Evolutionary conservation across 2,329 filamentous ascomycete species (phyloP), one percentile per base, ranked within the genome.

Genomic region (Sodiomyces alkalinus): DNA sequence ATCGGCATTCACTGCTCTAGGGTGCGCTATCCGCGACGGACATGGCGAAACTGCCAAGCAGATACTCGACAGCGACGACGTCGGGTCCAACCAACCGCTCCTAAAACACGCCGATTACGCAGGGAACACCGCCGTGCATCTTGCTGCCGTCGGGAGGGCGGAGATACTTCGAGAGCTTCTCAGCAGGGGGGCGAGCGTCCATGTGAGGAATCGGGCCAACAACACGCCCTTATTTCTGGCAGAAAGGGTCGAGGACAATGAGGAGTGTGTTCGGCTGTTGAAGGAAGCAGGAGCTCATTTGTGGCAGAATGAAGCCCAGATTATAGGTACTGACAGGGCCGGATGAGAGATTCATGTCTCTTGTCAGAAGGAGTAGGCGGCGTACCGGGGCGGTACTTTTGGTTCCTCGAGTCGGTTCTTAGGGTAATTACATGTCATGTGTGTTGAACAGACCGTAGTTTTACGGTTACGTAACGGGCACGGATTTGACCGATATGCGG

Each of bases 101-200:
- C 62, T 90, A 24, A 80, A 80, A 44, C 74, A 75, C 37, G 68
- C 70, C 17, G 81, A 90, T 53, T 87, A 87, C 47, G 79, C 78
- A 13, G 80, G 81, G 26, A 90, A 87, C 53, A 87, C 81, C 16
- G 63, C 62, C 4, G 52, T 70, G 20, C 68, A 73, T 42, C 58
- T 73, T 3, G 68, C 68, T 2, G 64, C 68, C 17, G 60, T 71
- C 5, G 58, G 62, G 2, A 60, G 68, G 12, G 58, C 64, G 33
- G 56, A 58, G n/a, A 61, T 79, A 17, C 52, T 78, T 40, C 53
- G 61, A 15, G 66, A 72, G 42, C 52, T 80, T 26, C 57, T 80
- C 9, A 56, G 56, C 22, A 56, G 62, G 13, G 74, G 74, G 6
- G 72, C 70, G n/a, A 74, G 71, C 42, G 74, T 80, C 5, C 74